Percentiles rank a stretch among this genome's conserved stretches.
These are phyloP conservation scores for Paracoccidioides brasiliensis DNA, from an alignment of 2,329 filamentous ascomycete genomes.

Conservation along the genomic window DNA sequence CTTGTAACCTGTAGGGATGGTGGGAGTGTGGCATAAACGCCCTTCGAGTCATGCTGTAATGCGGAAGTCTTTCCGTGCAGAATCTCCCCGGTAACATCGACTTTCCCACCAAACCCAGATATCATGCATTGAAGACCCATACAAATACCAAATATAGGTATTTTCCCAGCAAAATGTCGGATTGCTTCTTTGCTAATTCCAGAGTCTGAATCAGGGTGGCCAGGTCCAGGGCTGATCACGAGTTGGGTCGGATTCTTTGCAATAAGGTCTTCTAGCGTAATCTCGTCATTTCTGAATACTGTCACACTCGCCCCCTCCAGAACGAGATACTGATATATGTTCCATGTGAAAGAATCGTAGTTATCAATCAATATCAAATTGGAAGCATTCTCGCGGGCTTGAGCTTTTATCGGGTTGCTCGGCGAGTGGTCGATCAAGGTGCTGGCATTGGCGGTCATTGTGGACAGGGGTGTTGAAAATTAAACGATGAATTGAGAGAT, in stretches of 20 bases:
- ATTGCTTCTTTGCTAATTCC: conserved; percentile 90
- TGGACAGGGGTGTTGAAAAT: not conserved
- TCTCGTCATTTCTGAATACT: conserved; percentile 84
- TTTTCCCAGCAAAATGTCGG: conserved; percentile 79
- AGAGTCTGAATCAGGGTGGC: conserved; percentile 81
- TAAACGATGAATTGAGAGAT: not conserved
- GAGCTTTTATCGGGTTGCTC: conserved; percentile 57
- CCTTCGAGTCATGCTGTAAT: conserved; percentile 75
- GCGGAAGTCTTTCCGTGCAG: conserved; percentile 94
- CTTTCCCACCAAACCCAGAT: conserved; percentile 79
- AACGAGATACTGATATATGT: conserved; percentile 94
- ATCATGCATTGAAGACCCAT: conserved; percentile 99
- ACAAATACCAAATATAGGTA: conserved; percentile 92
- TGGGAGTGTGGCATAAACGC: conserved; percentile 72
- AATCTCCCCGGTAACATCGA: conserved; percentile 88
- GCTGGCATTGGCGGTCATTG: conserved; percentile 15
- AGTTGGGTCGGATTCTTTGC: conserved; percentile 79
- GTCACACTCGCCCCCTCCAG: conserved; percentile 88
- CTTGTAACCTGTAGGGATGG: conserved; percentile 78
- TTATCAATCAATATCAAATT: conserved; percentile 97
- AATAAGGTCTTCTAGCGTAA: conserved; percentile 72
- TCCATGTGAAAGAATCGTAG: conserved; percentile 99
- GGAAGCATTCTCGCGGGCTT: conserved; percentile 62
- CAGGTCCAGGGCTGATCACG: conserved; percentile 87
- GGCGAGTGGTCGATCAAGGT: conserved; percentile 69